Base-by-base conservation (phyloP, 441 rosid species). In the Geranium incanum region DNA sequence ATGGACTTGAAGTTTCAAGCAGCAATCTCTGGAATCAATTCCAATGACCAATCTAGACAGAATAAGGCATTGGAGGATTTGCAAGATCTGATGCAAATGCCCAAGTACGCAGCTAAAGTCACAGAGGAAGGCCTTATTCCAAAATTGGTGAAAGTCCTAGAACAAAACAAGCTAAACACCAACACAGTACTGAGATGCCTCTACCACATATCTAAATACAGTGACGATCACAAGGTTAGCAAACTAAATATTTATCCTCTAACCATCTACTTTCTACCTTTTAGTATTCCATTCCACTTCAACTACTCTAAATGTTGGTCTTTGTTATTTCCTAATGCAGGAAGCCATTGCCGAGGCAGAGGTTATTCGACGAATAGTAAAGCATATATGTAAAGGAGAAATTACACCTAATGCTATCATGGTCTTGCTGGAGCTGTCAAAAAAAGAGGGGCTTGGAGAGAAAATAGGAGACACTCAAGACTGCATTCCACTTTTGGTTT, bases 401-500 rank as follows among this genome's bases (percentile, higher is more conserved):
- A 68, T 38, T 4, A 78, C 71, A 69, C 68, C 73, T 5, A 63
- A 77, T 59, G 83, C 81, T 65, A 63, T 79, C 77, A 78, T 66
- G 70, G 71, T 84, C 67, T 66, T 86, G 77, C 52, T 80, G 55
- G 86, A 84, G 75, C 68, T 86, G 69, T 84, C 89, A 36, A 73
- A 75, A 19, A 67, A 16, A 45, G 86, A 84, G 71, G 11, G 36
- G 55, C 74, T 82, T 8, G 68, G 75, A 78, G 84, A 80, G 67
- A 71, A 74, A 72, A 84, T 84, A 28, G 89, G 89, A 62, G 66
- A 67, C 0, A 81, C 84, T 59, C 78, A 72, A 62, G 84, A 82
- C 65, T 82, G 86, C 75, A 82, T 84, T 75, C 82, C 84, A 18
- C 78, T 84, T 71, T 63, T 86, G 71, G 86, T 86, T 73, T 82